A percentile compares a stretch with the other conserved stretches of the same genome.
Evolutionary conservation across 805 yeast species (phyloP).

Genomic region (Lipomyces yamadae): DNA sequence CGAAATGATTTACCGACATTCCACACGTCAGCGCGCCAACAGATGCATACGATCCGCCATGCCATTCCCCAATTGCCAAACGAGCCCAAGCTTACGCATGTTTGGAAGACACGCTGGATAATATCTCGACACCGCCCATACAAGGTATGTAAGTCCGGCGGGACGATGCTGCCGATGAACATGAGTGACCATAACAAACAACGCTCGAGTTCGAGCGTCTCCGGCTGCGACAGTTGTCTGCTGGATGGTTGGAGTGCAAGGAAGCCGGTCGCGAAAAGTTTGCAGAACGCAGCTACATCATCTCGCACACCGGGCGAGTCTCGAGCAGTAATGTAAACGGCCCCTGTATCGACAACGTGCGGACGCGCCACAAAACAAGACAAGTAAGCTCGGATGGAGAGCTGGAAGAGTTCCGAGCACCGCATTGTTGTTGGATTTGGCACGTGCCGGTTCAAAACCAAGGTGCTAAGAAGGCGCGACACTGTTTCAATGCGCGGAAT

Average conservation of each 20-base stretch:
- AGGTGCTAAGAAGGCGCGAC: slow-evolving; percentile 9
- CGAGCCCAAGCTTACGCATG: slow-evolving; percentile 7
- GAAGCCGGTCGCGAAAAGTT: background rate
- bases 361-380: slow-evolving; percentile 17
- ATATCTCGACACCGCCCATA: slow-evolving; percentile 15
- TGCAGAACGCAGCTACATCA: too few species aligned
- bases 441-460: slow-evolving; percentile 10
- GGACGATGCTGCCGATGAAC: slow-evolving; percentile 14
- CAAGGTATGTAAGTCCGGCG: background rate
- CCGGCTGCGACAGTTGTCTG: too few species aligned
- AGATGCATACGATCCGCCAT: slow-evolving; percentile 17
- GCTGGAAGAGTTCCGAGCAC: slow-evolving; percentile 23
- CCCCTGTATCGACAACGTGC: background rate
- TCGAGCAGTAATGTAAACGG: background rate
- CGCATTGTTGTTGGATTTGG: slow-evolving; percentile 19
- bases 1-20: slow-evolving; percentile 18
- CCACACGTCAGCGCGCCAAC: slow-evolving; percentile 20
- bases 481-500: slow-evolving; percentile 14
- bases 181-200: slow-evolving; percentile 22
- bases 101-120: slow-evolving; percentile 10
- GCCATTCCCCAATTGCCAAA: slow-evolving; percentile 29
- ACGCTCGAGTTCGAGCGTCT: slow-evolving; percentile 17
- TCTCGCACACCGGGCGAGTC: background rate
- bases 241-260: background rate
- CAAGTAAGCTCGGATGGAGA: slow-evolving; percentile 21